Conservation (phyloP, 73 alveolate species). For the Tetrahymena thermophila region DNA sequence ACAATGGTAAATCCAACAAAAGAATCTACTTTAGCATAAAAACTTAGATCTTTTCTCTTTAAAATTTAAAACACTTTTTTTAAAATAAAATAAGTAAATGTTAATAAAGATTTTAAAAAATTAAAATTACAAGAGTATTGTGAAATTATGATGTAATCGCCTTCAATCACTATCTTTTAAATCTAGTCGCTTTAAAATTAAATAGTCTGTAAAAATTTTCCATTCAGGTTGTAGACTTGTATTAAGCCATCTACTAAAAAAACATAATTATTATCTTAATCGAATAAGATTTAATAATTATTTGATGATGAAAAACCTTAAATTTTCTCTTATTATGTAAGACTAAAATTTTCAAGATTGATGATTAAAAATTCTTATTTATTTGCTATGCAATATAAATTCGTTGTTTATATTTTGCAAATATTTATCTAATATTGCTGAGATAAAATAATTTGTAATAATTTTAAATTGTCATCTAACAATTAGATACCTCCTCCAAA, state of each 20-base stretch:
- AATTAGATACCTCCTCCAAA: background rate
- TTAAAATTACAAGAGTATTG: background rate
- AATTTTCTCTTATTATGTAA: no score
- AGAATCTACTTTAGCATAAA: background rate
- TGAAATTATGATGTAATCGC: background rate
- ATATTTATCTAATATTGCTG: background rate
- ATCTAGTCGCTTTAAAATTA: background rate
- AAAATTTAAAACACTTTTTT: background rate
- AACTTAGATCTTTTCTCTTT: background rate
- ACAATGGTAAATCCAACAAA: background rate
- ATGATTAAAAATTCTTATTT: no score
- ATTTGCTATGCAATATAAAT: background rate
- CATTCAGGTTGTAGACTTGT: background rate
- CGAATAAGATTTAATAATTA: background rate
- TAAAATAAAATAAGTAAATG: no score
- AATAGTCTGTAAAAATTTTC: background rate
- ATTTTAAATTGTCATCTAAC: background rate
- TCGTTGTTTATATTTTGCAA: background rate
- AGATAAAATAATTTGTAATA: background rate
- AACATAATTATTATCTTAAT: background rate
- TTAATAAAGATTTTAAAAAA: no score
- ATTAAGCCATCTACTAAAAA: background rate
- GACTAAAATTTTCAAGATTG: background rate
- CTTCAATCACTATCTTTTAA: background rate
- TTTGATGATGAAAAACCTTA: background rate